A percentile compares a stretch with the other conserved stretches of the same genome.
These are phyloP conservation scores for Colletotrichum sp. DNA, from an alignment of 2,329 filamentous ascomycete species.

Conservation along the genomic window DNA sequence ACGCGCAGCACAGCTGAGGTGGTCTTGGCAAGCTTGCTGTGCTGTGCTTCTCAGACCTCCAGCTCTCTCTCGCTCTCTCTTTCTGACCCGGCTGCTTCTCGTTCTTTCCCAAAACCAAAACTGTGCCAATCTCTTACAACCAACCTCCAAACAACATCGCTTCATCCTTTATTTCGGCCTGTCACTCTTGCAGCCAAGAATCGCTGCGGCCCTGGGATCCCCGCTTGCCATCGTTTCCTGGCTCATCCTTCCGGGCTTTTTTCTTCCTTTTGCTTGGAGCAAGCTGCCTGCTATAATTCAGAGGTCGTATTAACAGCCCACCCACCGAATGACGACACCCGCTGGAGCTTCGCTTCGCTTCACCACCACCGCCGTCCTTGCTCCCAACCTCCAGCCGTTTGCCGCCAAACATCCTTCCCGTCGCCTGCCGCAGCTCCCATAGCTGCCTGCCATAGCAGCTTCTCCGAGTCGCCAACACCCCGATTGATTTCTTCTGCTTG, in stretches of 20 bases:
- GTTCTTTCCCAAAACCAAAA: background rate
- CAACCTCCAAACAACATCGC: background rate
- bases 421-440: background rate
- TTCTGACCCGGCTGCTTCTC: background rate
- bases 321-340: constrained; percentile 19
- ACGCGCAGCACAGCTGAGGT: background rate
- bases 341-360: constrained; percentile 8
- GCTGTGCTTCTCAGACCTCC: background rate
- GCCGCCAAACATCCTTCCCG: background rate
- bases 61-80: background rate
- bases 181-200: background rate
- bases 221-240: background rate
- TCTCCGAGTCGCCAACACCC: background rate
- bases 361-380: background rate
- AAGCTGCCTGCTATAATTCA: background rate
- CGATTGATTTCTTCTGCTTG: background rate
- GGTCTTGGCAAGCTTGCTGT: constrained; percentile 2
- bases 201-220: background rate
- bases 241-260: background rate
- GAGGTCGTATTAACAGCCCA: background rate
- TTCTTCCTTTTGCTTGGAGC: background rate
- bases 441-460: background rate
- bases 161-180: background rate
- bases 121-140: constrained; percentile 2
- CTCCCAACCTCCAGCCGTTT: background rate